Evolutionary conservation across 176 grass and related monocot genomes (phyloP).

Genomic region (Pharus latifolius): DNA sequence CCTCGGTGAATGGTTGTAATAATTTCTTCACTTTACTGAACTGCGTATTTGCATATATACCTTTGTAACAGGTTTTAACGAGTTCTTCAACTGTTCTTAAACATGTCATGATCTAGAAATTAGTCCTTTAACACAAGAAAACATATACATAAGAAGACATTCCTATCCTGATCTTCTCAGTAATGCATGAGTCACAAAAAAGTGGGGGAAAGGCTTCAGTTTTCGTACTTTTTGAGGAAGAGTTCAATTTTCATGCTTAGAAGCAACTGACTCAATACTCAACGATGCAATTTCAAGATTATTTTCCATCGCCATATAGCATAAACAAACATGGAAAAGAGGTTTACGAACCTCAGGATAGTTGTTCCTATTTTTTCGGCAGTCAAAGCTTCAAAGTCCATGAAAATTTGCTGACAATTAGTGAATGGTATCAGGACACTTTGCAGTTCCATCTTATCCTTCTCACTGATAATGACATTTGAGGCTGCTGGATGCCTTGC

Average conservation of each 20-base stretch:
- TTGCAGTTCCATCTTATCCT: background rate
- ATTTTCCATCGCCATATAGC: background rate
- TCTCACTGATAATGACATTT: background rate
- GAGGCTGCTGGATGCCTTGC: background rate
- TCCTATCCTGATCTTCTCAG: no score
- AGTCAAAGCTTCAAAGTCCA: constrained; percentile 13
- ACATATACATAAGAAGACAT: no score
- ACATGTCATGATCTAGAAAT: no score
- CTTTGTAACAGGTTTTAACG: no score
- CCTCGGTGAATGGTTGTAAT: background rate
- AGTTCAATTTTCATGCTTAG: no score
- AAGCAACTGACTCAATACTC: no score
- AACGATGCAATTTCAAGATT: background rate
- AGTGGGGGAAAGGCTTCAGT: no score
- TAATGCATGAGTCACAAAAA: no score
- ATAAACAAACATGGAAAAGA: background rate
- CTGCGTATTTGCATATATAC: background rate
- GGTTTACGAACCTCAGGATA: constrained; percentile 31
- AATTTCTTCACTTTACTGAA: background rate
- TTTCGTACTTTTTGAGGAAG: no score
- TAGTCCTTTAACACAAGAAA: no score
- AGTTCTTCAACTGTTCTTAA: no score
- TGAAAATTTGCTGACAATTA: background rate
- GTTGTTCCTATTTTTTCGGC: constrained; percentile 21
- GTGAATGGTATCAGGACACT: background rate